These are phyloP conservation scores for Hyaloscypha variabilis DNA, from an alignment of 495 filamentous ascomycete species.

Conservation along the genomic window DNA sequence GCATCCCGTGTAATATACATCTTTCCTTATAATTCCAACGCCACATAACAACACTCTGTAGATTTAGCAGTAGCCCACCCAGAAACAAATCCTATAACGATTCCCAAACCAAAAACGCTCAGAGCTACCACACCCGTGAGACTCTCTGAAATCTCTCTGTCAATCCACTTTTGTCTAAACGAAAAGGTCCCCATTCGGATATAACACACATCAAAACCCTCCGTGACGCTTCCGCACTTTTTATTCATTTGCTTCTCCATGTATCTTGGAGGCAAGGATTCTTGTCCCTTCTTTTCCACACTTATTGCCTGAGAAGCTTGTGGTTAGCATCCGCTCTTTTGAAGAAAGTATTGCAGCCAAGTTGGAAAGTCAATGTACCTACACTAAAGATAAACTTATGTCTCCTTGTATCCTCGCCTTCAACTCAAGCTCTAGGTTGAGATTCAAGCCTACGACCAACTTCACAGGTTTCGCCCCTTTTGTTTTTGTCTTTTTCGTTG, in stretches of 20 bases:
- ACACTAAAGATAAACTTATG: slow-evolving; percentile 40
- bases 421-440: slow-evolving; percentile 40
- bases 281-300: slow-evolving; percentile 11
- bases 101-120: slow-evolving; percentile 1
- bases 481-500: neutral
- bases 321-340: neutral
- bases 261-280: neutral
- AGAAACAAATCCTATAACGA: slow-evolving; percentile 3
- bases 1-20: neutral
- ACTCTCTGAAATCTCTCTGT: slow-evolving; percentile 13
- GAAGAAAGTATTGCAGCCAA: neutral
- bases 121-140: slow-evolving; percentile 8
- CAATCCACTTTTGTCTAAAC: slow-evolving; percentile 7
- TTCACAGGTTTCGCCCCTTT: slow-evolving; percentile 32
- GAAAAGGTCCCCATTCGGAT: slow-evolving; percentile 9
- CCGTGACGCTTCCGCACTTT: neutral
- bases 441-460: slow-evolving; percentile 38
- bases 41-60: neutral
- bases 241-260: slow-evolving; percentile 3
- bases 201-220: slow-evolving; percentile 12
- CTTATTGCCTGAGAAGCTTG: slow-evolving; percentile 11
- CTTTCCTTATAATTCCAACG: neutral
- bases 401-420: slow-evolving; percentile 40
- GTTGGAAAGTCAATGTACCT: slow-evolving; percentile 19
- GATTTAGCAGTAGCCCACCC: slow-evolving; percentile 6